Evolutionary conservation across 179 eudicot species (phyloP), one percentile per base, ranked within the genome.

Genomic region (Beta lomatogona): DNA sequence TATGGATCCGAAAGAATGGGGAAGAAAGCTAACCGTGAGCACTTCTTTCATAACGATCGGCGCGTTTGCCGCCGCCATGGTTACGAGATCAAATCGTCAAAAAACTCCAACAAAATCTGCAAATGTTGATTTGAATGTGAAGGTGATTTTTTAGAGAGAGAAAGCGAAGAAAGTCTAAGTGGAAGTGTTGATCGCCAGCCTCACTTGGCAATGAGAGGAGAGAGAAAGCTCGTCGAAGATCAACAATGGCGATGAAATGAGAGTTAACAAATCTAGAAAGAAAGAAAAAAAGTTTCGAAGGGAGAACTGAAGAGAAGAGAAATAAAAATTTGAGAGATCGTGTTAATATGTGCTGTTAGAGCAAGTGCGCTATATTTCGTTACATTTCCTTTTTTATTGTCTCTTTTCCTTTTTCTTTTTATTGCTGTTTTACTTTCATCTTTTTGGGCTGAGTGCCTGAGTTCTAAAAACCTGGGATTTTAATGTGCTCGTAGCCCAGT

Each of bases 21-120:
- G 18, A 25, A 25, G n/a, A 52, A 16, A 28, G 76, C 83, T 58
- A 84, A 96, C 99, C 96, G 99, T 96, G 25, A 94, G 89, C 75
- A 91, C 88, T 87, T 96, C 99, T 52, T 88, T 90, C 98, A 96
- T 96, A 74, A 89, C 87, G 88, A 96, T 94, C 86, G 99, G 99
- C 57, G 99, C 98, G 83, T 90, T 96, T 7, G 99, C 97, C 73
- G 99, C 96, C 89, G 98, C 97, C 99, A 96, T 96, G 82, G 86
- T 89, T 80, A 80, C 84, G 80, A 83, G 86, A 88, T 86, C 88
- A 77, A 83, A 85, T 19, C 76, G 4, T 58, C 77, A 53, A 64
- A 77, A 60, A 0, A 22, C 53, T n/a, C 10, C 54, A 70, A 46
- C 15, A 44, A 14, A 55, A 61, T 81, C 65, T 28, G 4, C 52